These are phyloP conservation scores for Psilocybe azurescens DNA, from an alignment of 768 basidiomycete genomes.

Conservation along the genomic window DNA sequence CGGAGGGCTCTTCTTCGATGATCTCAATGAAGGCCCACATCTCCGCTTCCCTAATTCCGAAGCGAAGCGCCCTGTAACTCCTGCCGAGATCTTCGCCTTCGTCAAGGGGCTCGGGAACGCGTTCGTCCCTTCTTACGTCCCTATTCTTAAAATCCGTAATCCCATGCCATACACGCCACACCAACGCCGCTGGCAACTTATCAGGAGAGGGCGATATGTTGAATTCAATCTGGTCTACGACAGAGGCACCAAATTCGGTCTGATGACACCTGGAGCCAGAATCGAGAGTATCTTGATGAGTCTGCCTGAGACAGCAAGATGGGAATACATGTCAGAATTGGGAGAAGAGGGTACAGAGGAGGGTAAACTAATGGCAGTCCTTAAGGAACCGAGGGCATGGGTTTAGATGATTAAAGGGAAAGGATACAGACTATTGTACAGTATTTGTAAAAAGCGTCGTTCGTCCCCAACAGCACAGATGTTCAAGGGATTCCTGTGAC, in stretches of 20 bases:
- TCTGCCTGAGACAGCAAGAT: slow-evolving; percentile 83
- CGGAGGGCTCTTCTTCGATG: slow-evolving; percentile 97
- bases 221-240: slow-evolving; percentile 93
- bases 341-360: slow-evolving; percentile 73
- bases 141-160: slow-evolving; percentile 72
- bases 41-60: slow-evolving; percentile 54
- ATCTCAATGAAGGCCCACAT: slow-evolving; percentile 74
- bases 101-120: slow-evolving; percentile 74
- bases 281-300: slow-evolving; percentile 94
- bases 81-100: slow-evolving; percentile 79
- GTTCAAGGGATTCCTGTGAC: no score
- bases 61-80: slow-evolving; percentile 53
- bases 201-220: slow-evolving; percentile 91
- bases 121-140: slow-evolving; percentile 90
- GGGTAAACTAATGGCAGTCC: slow-evolving; percentile 60
- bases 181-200: slow-evolving; percentile 89
- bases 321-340: slow-evolving; percentile 88
- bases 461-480: not conserved
- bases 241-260: slow-evolving; percentile 86
- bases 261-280: slow-evolving; percentile 83
- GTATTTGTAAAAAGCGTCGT: not conserved
- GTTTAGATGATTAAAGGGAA: slow-evolving; percentile 29
- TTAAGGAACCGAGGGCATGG: slow-evolving; percentile 73
- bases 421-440: not conserved
- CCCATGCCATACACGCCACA: slow-evolving; percentile 61